Percentiles rank a stretch among this genome's conserved stretches.
Evolutionary conservation across 768 basidiomycete species (phyloP).

Genomic region (Leccinum longicurvipes): DNA sequence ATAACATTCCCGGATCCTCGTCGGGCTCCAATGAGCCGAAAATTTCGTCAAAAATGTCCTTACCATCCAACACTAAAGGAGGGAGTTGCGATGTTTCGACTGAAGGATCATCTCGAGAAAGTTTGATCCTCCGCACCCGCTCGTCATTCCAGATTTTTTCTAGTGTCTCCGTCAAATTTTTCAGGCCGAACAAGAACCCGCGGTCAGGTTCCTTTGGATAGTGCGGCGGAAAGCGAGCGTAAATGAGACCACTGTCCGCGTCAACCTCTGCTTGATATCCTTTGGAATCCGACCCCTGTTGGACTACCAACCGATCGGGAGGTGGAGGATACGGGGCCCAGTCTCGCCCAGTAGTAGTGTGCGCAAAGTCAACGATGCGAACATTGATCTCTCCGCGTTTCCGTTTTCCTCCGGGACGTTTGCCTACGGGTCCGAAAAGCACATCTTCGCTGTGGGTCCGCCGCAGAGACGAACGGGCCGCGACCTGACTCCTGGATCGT

Average conservation of each 20-base stretch:
- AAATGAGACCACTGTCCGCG: slow-evolving; percentile 75
- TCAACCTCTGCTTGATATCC: slow-evolving; percentile 85
- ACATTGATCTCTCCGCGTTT: slow-evolving; percentile 92
- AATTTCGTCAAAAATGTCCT: slow-evolving; percentile 76
- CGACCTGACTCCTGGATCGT: slow-evolving; percentile 41
- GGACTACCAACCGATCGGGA: slow-evolving; percentile 35
- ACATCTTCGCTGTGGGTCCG: slow-evolving; percentile 81
- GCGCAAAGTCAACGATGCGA: slow-evolving; percentile 97
- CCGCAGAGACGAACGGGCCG: slow-evolving; percentile 48
- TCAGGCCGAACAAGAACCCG: slow-evolving; percentile 90
- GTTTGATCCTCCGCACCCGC: slow-evolving; percentile 64
- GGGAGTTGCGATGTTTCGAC: slow-evolving; percentile 51
- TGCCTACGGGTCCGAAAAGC: slow-evolving; percentile 60
- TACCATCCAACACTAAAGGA: slow-evolving; percentile 65
- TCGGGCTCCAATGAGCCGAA: slow-evolving; percentile 48
- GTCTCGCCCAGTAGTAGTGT: slow-evolving; percentile 94
- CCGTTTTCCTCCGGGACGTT: slow-evolving; percentile 60
- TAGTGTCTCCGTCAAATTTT: slow-evolving; percentile 71
- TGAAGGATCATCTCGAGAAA: slow-evolving; percentile 53
- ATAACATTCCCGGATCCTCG: slow-evolving; percentile 75
- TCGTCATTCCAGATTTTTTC: slow-evolving; percentile 89
- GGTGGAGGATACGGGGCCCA: slow-evolving; percentile 67
- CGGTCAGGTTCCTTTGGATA: slow-evolving; percentile 87
- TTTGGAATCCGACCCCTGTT: slow-evolving; percentile 55
- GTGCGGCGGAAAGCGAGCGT: slow-evolving; percentile 93